Base-by-base conservation (phyloP, 2,329 filamentous ascomycete species). In the Hypoxylon sp. region DNA sequence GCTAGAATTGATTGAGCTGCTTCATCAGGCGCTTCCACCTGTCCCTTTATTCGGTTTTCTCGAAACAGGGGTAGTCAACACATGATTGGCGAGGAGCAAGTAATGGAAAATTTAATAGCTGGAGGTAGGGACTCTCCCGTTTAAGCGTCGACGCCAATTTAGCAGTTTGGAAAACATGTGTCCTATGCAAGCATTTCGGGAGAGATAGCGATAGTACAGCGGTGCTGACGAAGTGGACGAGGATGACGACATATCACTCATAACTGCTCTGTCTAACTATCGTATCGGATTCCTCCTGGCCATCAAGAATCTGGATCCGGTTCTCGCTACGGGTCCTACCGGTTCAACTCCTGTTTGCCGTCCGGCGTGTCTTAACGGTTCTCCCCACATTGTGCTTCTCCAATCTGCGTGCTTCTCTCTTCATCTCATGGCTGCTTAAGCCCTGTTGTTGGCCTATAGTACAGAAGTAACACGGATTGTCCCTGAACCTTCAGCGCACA, bases 191-290 rank as follows among this genome's bases (percentile, higher is more conserved):
- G 48, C 45, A 46, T 56, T 50, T 70, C 61, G 61, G 67, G 54
- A 70, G 59, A 68, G 58, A 61, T 58, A 41, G 51, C 54, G 57
- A 55, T 54, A 57, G 61, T 65, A 57, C 58, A 46, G 30, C 50
- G 52, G 34, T 57, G 61, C 61, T 67, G 55, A 69, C 67, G 50
- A 68, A 60, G 56, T 54, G 46, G 19, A 68, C 58, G 65, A 70
- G 47, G 63, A 68, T 70, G 67, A 70, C 67, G 67, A 67, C 64
- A 68, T 68, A 37, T 48, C 48, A 58, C 48, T 61, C 61, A 64
- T 59, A 67, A 48, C 58, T 62, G 27, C 48, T 43, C 14, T 59
- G 37, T 51, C 43, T 45, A 60, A 52, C 54, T 61, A 63, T 60
- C 62, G 55, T 60, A 61, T 65, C 61, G 61, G 59, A 65, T 65